These are phyloP conservation scores for Hericium erinaceus DNA, from an alignment of 768 basidiomycete species.

Conservation along the genomic window DNA sequence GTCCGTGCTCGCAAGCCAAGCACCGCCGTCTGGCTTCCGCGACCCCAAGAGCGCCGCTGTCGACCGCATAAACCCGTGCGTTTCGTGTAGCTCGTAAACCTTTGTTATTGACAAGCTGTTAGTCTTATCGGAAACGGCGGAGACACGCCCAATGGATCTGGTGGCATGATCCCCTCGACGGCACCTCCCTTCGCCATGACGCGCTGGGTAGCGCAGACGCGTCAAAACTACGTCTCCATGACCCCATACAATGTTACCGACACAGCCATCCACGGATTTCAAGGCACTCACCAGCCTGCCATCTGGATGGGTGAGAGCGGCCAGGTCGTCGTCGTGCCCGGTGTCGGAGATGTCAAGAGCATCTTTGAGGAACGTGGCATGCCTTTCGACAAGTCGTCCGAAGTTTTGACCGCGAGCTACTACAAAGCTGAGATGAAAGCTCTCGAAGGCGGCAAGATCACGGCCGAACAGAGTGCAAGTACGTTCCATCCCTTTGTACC, in stretches of 20 bases:
- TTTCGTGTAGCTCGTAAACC: background rate
- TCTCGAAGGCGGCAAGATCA: slow-evolving; percentile 38
- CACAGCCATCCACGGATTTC: slow-evolving; percentile 57
- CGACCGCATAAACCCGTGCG: slow-evolving; percentile 40
- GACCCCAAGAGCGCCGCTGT: slow-evolving; percentile 29
- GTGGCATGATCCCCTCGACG: slow-evolving; percentile 72
- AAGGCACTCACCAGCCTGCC: slow-evolving; percentile 75
- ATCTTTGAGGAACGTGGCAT: slow-evolving; percentile 54
- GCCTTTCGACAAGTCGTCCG: slow-evolving; percentile 39
- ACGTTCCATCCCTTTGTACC: slow-evolving; percentile 16
- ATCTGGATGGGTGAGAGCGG: slow-evolving; percentile 87
- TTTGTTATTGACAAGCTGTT: background rate
- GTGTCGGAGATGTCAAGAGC: slow-evolving; percentile 37
- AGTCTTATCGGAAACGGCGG: slow-evolving; percentile 68
- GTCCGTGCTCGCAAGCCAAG: background rate
- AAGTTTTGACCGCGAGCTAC: slow-evolving; percentile 43
- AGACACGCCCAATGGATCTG: slow-evolving; percentile 57
- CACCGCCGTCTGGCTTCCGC: slow-evolving; percentile 13
- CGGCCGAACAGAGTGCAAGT: slow-evolving; percentile 58
- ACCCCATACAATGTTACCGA: slow-evolving; percentile 64
- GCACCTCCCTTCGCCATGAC: slow-evolving; percentile 82
- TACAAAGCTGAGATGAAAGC: slow-evolving; percentile 52
- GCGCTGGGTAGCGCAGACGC: slow-evolving; percentile 76
- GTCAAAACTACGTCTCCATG: slow-evolving; percentile 65
- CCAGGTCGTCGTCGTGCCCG: slow-evolving; percentile 51